A percentile compares a stretch with the other conserved stretches of the same genome.
Evolutionary conservation across 1,139 yeast genomes (phyloP).

Genomic region (Protomyces macrosporus): DNA sequence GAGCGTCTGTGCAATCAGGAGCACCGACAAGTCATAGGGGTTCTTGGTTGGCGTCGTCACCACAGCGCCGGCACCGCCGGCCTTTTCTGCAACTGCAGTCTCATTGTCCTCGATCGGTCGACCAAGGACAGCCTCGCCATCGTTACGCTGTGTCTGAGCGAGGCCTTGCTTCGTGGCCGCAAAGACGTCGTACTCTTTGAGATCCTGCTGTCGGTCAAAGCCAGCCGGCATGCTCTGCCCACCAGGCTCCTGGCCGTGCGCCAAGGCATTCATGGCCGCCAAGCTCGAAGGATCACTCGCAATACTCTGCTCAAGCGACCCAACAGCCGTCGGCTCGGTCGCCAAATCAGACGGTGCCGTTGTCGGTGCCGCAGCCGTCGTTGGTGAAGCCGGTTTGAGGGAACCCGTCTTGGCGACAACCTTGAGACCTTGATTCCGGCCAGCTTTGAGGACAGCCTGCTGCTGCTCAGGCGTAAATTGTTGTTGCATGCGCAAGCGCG

Average conservation of each 20-base stretch:
- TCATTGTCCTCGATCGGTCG: neutral
- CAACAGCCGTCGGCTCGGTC: neutral
- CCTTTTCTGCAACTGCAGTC: neutral
- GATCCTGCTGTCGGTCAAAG: neutral
- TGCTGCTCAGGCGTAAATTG: conserved; percentile 24
- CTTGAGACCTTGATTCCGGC: conserved; percentile 23
- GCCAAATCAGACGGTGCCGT: neutral
- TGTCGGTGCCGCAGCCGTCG: neutral
- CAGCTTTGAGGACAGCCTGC: conserved; percentile 24
- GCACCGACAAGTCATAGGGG: conserved; percentile 24
- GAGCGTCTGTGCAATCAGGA: conserved; percentile 27
- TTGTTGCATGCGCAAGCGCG: conserved; percentile 16
- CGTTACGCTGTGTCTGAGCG: neutral
- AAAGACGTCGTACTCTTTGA: neutral
- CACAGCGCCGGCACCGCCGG: neutral
- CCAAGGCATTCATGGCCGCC: neutral
- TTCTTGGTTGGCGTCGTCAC: neutral
- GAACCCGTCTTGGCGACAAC: conserved; percentile 21
- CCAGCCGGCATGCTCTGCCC: conserved; percentile 1
- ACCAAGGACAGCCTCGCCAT: neutral
- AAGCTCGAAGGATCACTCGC: neutral
- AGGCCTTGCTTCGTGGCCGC: neutral
- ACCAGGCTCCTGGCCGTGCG: neutral
- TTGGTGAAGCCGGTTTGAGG: neutral
- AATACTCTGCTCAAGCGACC: neutral